Percentiles rank a stretch among this genome's conserved stretches.
These are phyloP conservation scores for Acer saccharum DNA, from an alignment of 345 rosid genomes.

Conservation along the genomic window DNA sequence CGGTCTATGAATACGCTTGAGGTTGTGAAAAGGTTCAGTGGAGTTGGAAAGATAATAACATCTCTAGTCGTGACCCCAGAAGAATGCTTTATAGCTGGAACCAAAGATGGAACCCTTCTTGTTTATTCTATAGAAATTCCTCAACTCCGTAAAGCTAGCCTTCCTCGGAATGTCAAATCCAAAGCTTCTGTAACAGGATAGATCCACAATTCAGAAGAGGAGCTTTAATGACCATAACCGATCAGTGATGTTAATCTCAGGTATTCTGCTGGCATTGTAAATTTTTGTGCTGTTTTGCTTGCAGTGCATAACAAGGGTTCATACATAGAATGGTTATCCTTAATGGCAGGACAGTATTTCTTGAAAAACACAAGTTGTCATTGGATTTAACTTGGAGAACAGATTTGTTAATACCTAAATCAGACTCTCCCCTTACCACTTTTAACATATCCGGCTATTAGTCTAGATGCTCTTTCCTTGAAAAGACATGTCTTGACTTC, in stretches of 20 bases:
- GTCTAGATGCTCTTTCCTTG: too few relatives aligned
- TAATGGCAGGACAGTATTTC: background rate
- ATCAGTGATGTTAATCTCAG: slow-evolving; percentile 21
- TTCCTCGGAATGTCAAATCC: slow-evolving; percentile 53
- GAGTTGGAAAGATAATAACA: slow-evolving; percentile 82
- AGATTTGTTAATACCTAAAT: background rate
- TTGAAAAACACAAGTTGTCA: background rate
- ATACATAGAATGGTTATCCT: background rate
- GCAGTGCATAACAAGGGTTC: background rate
- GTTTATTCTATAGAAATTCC: slow-evolving; percentile 88
- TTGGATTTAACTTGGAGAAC: background rate
- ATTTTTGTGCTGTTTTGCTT: background rate
- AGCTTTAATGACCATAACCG: slow-evolving; percentile 16
- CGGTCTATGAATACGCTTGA: slow-evolving; percentile 92
- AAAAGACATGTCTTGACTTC: background rate
- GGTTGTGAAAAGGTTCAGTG: slow-evolving; percentile 67
- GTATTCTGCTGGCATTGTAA: slow-evolving; percentile 25
- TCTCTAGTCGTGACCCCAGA: slow-evolving; percentile 81
- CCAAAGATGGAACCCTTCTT: slow-evolving; percentile 91
- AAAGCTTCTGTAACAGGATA: slow-evolving; percentile 45
- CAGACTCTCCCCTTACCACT: background rate
- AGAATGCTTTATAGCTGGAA: slow-evolving; percentile 95
- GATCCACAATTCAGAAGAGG: slow-evolving; percentile 18
- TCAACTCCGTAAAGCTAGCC: slow-evolving; percentile 57
- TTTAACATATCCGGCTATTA: background rate